Evolutionary conservation across 2,329 filamentous ascomycete species (phyloP), one percentile per base, ranked within the genome.

Genomic region (Bipolaris victoriae): DNA sequence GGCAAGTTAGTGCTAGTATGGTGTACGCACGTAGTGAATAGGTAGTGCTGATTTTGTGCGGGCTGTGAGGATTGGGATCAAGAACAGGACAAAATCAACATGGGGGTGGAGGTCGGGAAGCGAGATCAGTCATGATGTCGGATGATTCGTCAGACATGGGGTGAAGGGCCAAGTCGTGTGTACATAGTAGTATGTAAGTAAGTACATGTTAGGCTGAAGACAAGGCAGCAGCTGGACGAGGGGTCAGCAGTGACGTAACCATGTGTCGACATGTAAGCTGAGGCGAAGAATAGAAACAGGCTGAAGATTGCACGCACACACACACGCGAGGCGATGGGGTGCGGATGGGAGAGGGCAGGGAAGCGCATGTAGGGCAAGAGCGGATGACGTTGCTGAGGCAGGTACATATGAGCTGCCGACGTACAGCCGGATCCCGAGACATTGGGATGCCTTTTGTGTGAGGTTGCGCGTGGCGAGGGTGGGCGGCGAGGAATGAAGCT

Each of bases 171-270:
- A 20, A 10, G 24, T 40, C 15, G 7, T 39, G 13, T 7, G 7
- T 26, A n/a, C 44, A 26, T 20, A 20, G 20, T 20, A 20, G 20
- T 20, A 20, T 20, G 20, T 20, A 20, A 20, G 20, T 20, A 20
- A 20, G 20, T 20, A 20, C 20, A 20, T 20, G 20, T 20, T 20
- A 24, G 31, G 47, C 53, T 50, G 43, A n/a, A 47, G n/a, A 15
- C 26, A 11, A 18, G 13, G 35, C 33, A 26, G 37, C 33, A 20
- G 22, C 35, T 33, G 33, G 10, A 40, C 10, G 16, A 26, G 16
- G 54, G 26, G 26, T 53, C 49, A 53, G 54, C 31, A 53, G 43
- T 57, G 54, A 57, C 43, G 49, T 49, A 53, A 43, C 33, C 41
- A 5, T 31, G 5, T 15, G 13, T 43, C 18, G 20, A 11, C 29